Evolutionary conservation across 169 alveolate genomes (phyloP), one percentile per base, ranked within the genome.

Genomic region (Plasmodium blacklocki): DNA sequence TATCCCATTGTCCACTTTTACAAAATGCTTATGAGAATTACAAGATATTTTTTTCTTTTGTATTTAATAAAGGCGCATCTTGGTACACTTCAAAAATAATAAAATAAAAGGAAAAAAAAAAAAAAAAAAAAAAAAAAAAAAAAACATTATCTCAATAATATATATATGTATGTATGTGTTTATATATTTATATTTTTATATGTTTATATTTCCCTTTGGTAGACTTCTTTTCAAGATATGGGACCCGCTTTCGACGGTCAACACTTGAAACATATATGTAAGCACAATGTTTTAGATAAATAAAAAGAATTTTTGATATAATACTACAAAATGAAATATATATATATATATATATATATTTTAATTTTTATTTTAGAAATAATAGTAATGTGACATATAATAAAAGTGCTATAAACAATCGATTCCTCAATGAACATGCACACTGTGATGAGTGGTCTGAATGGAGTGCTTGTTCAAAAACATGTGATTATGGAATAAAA

Each of bases 401-500:
- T 21, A 29, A 54, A 5, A 15, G 12, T 43, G 2, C 15, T 39
- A 47, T 83, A 54, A 68, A 60, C 29, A 58, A 52, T 14, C 58
- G 91, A 60, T 18, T 83, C 14, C 45, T 83, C 7, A 21, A 83
- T 29, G 91, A 63, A 76, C 52, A 18, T 12, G 21, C 43, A 45
- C 8, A 67, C 11, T 83, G 91, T 52, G 85, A 70, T 26, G 15
- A 3, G 19, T 83, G 91, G 91, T 19, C 85, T 12, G 91, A 83
- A 1, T 83, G 91, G 91, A 23, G 73, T 11, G 19, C 3, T 0
- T 83, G 91, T 5, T 83, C 91, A 39, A 83, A 83, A 58, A 54
- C 91, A 56, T 83, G 91, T 15, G 91, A 52, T 21, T 45, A 67
- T 19, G 91, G 91, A 68, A 62, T 83, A 7, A 83, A 66, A 43